phyloP scores from a whole-genome alignment of 2,329 filamentous ascomycete genomes.

The Clonostachys solani region DNA sequence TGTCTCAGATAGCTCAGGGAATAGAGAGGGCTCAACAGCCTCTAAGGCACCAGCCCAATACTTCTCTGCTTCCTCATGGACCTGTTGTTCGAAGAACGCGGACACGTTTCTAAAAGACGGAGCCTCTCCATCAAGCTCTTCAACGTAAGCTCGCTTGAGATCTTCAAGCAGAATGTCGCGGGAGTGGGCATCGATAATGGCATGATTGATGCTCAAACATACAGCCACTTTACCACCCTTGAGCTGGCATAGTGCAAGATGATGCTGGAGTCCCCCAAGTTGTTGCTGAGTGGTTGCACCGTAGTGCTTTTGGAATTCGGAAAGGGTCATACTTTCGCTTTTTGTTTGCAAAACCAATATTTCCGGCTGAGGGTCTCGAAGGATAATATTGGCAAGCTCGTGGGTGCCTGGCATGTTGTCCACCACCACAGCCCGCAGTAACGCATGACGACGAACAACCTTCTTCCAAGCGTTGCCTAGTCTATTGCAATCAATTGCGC shows the following conservation, averaged over 20 bases:
- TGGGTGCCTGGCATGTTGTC: neutral
- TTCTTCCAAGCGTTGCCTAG: conserved; percentile 1
- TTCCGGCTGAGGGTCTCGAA: neutral
- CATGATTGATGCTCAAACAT: conserved; percentile 14
- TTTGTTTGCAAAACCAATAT: neutral
- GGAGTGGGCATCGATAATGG: conserved; percentile 24
- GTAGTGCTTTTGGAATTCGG: no score
- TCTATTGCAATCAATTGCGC: neutral
- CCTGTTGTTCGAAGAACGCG: conserved; percentile 9
- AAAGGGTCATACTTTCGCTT: no score
- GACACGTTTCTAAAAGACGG: neutral
- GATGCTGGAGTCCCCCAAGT: no score
- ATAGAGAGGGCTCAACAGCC: neutral
- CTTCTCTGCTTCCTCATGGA: neutral
- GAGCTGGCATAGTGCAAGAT: no score
- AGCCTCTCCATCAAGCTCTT: neutral
- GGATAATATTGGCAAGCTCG: neutral
- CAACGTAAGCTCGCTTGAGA: conserved; percentile 16
- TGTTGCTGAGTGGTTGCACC: no score
- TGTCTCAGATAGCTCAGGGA: neutral
- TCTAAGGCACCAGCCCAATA: neutral
- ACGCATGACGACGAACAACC: conserved; percentile 2
- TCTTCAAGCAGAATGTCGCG: conserved; percentile 19
- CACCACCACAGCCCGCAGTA: neutral
- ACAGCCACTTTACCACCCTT: no score